Evolutionary conservation across 345 rosid species (phyloP).

Genomic region (thale cress (Arabidopsis thaliana)): DNA sequence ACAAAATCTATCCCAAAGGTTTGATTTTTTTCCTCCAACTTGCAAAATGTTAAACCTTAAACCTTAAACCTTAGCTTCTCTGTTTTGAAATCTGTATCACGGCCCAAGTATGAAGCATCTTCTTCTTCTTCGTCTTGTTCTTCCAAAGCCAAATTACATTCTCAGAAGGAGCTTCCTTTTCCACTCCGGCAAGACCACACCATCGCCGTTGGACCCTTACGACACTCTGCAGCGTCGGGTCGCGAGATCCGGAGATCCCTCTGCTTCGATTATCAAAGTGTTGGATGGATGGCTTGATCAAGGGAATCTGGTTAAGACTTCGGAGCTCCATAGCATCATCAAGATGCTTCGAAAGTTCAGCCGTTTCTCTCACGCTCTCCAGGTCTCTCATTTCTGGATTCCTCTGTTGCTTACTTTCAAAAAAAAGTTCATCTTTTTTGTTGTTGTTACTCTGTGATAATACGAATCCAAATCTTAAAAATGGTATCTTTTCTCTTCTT

Average conservation of each 20-base stretch:
- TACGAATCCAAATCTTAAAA: constrained; percentile 1
- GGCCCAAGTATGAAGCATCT: constrained; percentile 23
- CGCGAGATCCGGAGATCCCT: constrained; percentile 48
- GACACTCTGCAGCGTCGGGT: constrained; percentile 51
- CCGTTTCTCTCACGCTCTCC: constrained; percentile 59
- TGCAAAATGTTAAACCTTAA: constrained; percentile 7
- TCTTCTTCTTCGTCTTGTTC: constrained; percentile 30
- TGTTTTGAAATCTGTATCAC: neutral
- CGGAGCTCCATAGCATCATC: constrained; percentile 47
- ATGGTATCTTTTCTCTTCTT: neutral
- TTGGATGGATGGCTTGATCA: constrained; percentile 64
- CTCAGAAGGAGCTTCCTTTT: constrained; percentile 16
- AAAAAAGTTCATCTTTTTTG: neutral
- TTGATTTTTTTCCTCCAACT: neutral
- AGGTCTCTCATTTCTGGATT: constrained; percentile 45
- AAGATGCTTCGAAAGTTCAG: constrained; percentile 50
- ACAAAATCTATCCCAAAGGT: neutral
- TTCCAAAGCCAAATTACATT: constrained; percentile 19
- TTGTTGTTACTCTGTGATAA: neutral
- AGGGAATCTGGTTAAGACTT: constrained; percentile 44
- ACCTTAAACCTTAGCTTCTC: neutral
- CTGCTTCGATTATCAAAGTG: constrained; percentile 45
- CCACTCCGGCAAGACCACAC: constrained; percentile 10
- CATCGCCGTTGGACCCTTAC: constrained; percentile 24
- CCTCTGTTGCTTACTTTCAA: neutral